Conservation (phyloP, 2,329 filamentous ascomycete species). For the Paecilomyces fulvus region DNA sequence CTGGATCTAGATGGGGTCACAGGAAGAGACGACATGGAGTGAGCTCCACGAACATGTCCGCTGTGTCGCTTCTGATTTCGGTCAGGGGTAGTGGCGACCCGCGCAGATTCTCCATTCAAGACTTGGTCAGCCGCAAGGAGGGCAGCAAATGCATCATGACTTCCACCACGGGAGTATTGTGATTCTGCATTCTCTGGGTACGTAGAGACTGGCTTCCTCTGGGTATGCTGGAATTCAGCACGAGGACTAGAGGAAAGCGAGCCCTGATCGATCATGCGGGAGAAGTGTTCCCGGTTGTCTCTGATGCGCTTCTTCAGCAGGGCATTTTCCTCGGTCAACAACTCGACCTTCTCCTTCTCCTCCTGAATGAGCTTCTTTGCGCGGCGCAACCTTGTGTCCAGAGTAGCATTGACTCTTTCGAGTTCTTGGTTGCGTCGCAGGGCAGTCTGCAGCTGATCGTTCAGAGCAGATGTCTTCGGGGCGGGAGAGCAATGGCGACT, state of each 20-base stretch:
- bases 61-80: constrained; percentile 41
- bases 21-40: constrained; percentile 78
- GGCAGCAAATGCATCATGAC: constrained; percentile 63
- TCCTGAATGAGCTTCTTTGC: constrained; percentile 72
- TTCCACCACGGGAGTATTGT: constrained; percentile 41
- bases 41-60: constrained; percentile 65
- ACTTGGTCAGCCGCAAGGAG: constrained; percentile 68
- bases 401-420: constrained; percentile 55
- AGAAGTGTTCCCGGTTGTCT: constrained; percentile 82
- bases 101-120: constrained; percentile 66
- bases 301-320: constrained; percentile 75
- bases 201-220: constrained; percentile 33
- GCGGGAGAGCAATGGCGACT: constrained; percentile 51
- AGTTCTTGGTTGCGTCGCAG: constrained; percentile 56
- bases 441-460: constrained; percentile 51
- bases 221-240: constrained; percentile 38
- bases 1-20: constrained; percentile 59
- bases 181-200: constrained; percentile 32
- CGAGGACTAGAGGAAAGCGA: constrained; percentile 55
- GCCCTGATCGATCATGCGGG: constrained; percentile 66
- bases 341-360: constrained; percentile 63
- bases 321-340: constrained; percentile 65
- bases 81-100: constrained; percentile 60
- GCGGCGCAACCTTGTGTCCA: constrained; percentile 58
- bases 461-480: constrained; percentile 28